Evolutionary conservation across 2,329 filamentous ascomycete species (phyloP).

Genomic region (Talaromyces rugulosus): DNA sequence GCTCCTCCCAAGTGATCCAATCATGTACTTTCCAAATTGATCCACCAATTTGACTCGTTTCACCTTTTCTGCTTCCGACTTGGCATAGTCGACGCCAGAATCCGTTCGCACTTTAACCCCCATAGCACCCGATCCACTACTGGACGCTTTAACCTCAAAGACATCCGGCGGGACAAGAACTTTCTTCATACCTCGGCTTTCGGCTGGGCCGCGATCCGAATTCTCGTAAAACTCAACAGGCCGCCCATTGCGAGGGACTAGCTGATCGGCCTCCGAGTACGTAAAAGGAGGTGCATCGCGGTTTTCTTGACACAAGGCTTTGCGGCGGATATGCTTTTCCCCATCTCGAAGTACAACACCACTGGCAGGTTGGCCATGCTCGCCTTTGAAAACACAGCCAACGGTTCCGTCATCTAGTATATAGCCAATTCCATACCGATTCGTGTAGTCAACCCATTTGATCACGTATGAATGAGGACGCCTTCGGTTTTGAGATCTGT

Average conservation of each 20-base stretch:
- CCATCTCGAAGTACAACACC: conserved; percentile 45
- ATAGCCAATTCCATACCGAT: conserved; percentile 49
- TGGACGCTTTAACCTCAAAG: conserved; percentile 35
- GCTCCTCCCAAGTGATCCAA: conserved; percentile 42
- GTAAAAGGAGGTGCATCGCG: conserved; percentile 19
- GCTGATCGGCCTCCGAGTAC: conserved; percentile 41
- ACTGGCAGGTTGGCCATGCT: conserved; percentile 40
- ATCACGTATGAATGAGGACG: conserved; percentile 44
- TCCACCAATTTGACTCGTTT: conserved; percentile 46
- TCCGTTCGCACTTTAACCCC: conserved; percentile 32
- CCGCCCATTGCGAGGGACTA: conserved; percentile 39
- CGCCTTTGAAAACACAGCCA: conserved; percentile 47
- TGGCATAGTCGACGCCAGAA: conserved; percentile 28
- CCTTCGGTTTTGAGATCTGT: conserved; percentile 20
- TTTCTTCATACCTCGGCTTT: conserved; percentile 36
- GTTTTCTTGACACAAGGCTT: conserved; percentile 36
- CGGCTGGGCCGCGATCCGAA: conserved; percentile 27
- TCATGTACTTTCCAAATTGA: conserved; percentile 52
- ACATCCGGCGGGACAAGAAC: conserved; percentile 36
- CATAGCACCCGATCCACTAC: conserved; percentile 17
- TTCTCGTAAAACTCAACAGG: conserved; percentile 48
- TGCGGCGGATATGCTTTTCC: conserved; percentile 43
- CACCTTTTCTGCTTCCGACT: conserved; percentile 43
- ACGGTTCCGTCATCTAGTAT: conserved; percentile 49
- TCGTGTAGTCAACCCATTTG: conserved; percentile 52